phyloP scores from a whole-genome alignment of 75 land plant species.

The Larix kaempferi region DNA sequence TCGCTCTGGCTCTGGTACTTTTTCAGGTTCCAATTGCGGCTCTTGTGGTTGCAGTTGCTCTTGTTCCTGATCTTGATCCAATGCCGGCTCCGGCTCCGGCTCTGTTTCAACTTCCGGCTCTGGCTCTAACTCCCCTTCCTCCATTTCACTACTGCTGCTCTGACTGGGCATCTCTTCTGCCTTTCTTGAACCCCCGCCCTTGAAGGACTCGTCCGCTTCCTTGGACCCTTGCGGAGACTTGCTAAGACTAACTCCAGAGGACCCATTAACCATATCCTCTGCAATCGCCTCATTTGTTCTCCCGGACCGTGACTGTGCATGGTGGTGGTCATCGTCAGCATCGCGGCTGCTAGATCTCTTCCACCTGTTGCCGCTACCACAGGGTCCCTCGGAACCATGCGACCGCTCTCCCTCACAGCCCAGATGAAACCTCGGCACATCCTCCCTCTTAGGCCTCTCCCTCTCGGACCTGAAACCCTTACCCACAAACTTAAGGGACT shows the following conservation, averaged over 20 bases:
- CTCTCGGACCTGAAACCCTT: slow-evolving; percentile 69
- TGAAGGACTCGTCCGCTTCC: slow-evolving; percentile 32
- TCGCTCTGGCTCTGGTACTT: not conserved
- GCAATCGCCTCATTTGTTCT: not conserved
- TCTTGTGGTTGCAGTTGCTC: slow-evolving; percentile 52
- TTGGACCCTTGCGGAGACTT: slow-evolving; percentile 34
- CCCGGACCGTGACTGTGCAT: not conserved
- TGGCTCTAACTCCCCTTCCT: slow-evolving; percentile 65
- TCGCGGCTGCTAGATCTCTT: slow-evolving; percentile 10
- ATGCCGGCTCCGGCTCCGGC: not conserved
- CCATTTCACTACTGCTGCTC: slow-evolving; percentile 40
- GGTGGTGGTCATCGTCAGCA: slow-evolving; percentile 12
- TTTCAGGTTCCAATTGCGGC: not conserved
- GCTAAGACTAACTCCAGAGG: not conserved
- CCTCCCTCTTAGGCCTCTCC: slow-evolving; percentile 40
- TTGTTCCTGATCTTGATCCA: slow-evolving; percentile 18
- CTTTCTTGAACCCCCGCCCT: slow-evolving; percentile 23
- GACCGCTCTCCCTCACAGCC: slow-evolving; percentile 25
- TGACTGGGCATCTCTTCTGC: not conserved
- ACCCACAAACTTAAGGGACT: slow-evolving; percentile 14
- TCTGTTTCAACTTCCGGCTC: slow-evolving; percentile 24
- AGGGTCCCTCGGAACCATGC: slow-evolving; percentile 10
- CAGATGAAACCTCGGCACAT: slow-evolving; percentile 22
- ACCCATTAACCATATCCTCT: not conserved
- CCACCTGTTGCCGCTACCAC: not conserved